Base-by-base conservation (phyloP, 257 asterid species). In the Cordia subcordata region DNA sequence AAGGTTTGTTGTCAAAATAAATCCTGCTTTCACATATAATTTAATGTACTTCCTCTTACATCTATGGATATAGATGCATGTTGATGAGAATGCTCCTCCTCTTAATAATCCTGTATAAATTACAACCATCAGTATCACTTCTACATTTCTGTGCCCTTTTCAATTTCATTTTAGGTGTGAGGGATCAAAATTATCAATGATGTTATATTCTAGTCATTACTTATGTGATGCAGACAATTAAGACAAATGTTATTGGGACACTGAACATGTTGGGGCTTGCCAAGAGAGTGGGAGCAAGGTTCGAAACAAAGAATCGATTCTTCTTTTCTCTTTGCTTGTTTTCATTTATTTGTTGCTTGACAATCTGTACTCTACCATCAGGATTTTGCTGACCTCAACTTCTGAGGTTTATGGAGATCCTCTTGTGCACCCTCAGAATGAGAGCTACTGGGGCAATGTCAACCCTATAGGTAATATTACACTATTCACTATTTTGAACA, bases 251-350 rank as follows among this genome's bases (percentile, higher is more conserved):
- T 13, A 93, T 93, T 50, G 97, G 97, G 77, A 93, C 99, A 5
- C 65, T 93, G 11, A 89, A 89, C 86, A 93, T 93, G 97, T 67
- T 93, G 83, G 99, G 97, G 58, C 97, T 93, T 68, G 97, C 97
- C 70, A 93, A 93, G 86, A 81, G 99, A 58, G 96, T 93, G 5
- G 99, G 99, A 35, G 99, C 99, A 55, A 86, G 97, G 99, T 89
- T 59, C 45, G 64, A 59, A 52, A 35, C 60, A 8, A n/a, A 20
- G 14, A 53, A 6, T 21, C 38, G 15, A 57, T 60, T 13, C 8
- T 64, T 13, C 8, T 64, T 52, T 14, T 20, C 8, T 35, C n/a
- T 0, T 49, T 8, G 3, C 11, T n/a, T 39, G n/a, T n/a, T 18
- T 37, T 59, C 16, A 22, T n/a, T 62, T 33, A 15, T 55, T 14